Conservation (phyloP, 768 basidiomycete species). For the Symmetrospora coprosmae region DNA sequence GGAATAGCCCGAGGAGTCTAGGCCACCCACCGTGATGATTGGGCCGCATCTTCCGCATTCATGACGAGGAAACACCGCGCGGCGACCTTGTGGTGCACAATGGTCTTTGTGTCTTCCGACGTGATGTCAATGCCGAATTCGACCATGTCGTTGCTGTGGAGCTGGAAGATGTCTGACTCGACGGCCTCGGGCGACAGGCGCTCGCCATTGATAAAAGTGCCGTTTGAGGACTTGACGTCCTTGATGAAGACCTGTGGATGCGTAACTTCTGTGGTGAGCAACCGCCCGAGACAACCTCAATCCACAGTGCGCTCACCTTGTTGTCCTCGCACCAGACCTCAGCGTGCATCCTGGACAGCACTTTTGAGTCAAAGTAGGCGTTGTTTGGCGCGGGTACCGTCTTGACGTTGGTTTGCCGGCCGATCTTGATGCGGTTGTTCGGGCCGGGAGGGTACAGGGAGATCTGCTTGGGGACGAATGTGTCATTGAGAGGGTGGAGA, state of each 20-base stretch:
- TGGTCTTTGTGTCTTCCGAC: constrained; percentile 93
- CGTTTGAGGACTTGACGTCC: constrained; percentile 94
- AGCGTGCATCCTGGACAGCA: constrained; percentile 83
- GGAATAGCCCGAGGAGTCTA: not conserved
- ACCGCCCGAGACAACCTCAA: not conserved
- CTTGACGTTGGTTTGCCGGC: constrained; percentile 88
- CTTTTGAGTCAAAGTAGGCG: constrained; percentile 93
- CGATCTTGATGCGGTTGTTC: constrained; percentile 51
- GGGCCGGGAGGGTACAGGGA: constrained; percentile 46
- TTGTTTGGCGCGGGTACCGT: constrained; percentile 79
- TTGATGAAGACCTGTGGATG: constrained; percentile 74
- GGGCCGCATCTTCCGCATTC: constrained; percentile 58
- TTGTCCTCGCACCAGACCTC: constrained; percentile 82
- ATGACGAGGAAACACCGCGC: constrained; percentile 83
- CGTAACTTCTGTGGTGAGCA: not conserved
- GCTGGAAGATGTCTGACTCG: constrained; percentile 81
- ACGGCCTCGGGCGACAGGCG: constrained; percentile 74
- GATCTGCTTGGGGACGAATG: constrained; percentile 87
- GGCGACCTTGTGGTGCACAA: constrained; percentile 96
- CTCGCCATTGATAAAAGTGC: constrained; percentile 95
- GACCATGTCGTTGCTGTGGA: constrained; percentile 89
- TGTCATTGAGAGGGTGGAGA: constrained; percentile 83
- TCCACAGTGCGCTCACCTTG: not conserved
- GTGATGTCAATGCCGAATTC: constrained; percentile 99
- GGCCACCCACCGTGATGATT: constrained; percentile 25